Percentiles rank a stretch among this genome's conserved stretches.
These are phyloP conservation scores for Gaertneriomyces sp. DNA, from an alignment of 192 early-diverging fungal genomes.

Conservation along the genomic window DNA sequence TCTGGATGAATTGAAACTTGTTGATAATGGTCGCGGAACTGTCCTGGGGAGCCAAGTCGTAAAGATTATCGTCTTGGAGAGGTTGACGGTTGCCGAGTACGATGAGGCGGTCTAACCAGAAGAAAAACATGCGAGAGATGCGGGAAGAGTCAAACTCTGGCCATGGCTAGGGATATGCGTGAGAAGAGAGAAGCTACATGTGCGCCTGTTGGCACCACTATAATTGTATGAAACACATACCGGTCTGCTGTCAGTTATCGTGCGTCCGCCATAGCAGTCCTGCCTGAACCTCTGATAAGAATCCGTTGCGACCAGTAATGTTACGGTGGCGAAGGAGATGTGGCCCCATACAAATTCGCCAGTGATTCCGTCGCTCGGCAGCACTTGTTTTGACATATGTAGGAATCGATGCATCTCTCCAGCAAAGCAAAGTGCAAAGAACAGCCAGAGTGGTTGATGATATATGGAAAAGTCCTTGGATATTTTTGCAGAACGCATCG, in stretches of 20 bases:
- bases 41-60: conserved; percentile 33
- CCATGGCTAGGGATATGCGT: conserved; percentile 14
- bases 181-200: background rate
- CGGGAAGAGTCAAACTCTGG: conserved; percentile 25
- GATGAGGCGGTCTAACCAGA: conserved; percentile 48
- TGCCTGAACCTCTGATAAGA: conserved; percentile 13
- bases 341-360: too few species aligned
- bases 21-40: conserved; percentile 24
- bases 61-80: conserved; percentile 41
- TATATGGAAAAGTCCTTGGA: too few species aligned
- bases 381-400: too few species aligned
- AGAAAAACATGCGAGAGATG: conserved; percentile 41
- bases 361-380: too few species aligned
- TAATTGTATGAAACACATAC: too few species aligned
- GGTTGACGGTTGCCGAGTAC: conserved; percentile 26
- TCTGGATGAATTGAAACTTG: background rate
- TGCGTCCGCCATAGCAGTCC: conserved; percentile 16
- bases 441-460: too few species aligned
- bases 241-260: background rate
- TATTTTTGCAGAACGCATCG: too few species aligned
- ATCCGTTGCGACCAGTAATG: conserved; percentile 1
- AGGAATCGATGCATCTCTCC: too few species aligned
- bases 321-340: background rate
- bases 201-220: background rate
- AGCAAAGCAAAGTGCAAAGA: too few species aligned